A percentile compares a stretch with the other conserved stretches of the same genome.
phyloP scores from a whole-genome alignment of 148 eudicot genomes.

The Nepenthes mirabilis region DNA sequence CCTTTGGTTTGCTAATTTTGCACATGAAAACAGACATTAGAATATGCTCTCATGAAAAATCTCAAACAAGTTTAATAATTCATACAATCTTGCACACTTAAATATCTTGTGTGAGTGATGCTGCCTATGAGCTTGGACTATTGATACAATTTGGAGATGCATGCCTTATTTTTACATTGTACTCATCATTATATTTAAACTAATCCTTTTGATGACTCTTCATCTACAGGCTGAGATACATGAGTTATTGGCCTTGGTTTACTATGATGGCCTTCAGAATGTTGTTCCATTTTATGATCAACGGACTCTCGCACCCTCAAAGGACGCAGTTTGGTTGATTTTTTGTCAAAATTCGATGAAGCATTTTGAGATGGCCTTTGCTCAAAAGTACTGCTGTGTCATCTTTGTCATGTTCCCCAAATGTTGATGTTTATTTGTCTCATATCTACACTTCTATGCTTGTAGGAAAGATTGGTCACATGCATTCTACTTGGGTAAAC shows the following conservation, averaged over 20 bases:
- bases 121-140: too few species aligned
- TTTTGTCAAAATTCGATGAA: constrained; percentile 77
- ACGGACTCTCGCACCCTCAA: constrained; percentile 53
- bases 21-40: too few species aligned
- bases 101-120: background rate
- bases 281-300: constrained; percentile 95
- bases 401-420: background rate
- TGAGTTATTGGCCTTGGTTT: constrained; percentile 90
- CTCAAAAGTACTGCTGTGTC: constrained; percentile 42
- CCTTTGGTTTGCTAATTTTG: too few species aligned
- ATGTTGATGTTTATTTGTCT: background rate
- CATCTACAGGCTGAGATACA: constrained; percentile 87
- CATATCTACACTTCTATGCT: background rate
- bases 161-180: too few species aligned
- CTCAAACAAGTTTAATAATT: too few species aligned
- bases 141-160: too few species aligned
- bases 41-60: background rate
- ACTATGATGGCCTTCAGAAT: constrained; percentile 90
- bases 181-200: background rate
- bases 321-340: constrained; percentile 63
- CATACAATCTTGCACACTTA: too few species aligned
- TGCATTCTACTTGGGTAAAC: constrained; percentile 83
- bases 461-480: constrained; percentile 93
- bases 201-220: background rate
- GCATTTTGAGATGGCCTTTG: constrained; percentile 86